Evolutionary conservation across 2,329 filamentous ascomycete species (phyloP), one percentile per base, ranked within the genome.

Genomic region (Juglanconis sp.): DNA sequence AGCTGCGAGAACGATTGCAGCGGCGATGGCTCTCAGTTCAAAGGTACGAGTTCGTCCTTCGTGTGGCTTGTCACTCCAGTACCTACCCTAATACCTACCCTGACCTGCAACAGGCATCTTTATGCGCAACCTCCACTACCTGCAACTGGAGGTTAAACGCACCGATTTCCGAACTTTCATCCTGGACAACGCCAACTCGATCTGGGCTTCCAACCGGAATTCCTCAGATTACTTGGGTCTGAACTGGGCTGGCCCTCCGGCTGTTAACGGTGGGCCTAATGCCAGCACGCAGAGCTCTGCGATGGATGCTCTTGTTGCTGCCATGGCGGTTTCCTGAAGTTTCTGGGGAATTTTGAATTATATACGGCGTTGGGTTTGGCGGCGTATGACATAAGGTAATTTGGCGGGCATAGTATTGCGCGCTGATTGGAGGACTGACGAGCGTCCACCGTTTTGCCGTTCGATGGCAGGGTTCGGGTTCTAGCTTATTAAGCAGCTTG

Each of bases 291-390:
- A 91, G 50, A 84, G 82, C 67, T 85, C 83, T 17, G 88, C 85
- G 0, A 73, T 91, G 72, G 88, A 91, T 72, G 83, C 80, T 40
- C 73, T 91, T 35, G 83, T 91, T 61, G 88, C 85, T 34, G 87
- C 86, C 6, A 69, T 81, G 65, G 74, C 72, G 30, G 75, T 78
- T 13, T 69, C 24, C 2, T 56, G 8, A 48, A n/a, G 3, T 6
- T 30, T 10, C 13, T 13, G 38, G 30, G 30, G 7, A 46, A 3
- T n/a, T n/a, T n/a, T n/a, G n/a, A n/a, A n/a, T n/a, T n/a, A n/a
- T n/a, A n/a, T n/a, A n/a, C n/a, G n/a, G n/a, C n/a, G n/a, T n/a
- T n/a, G n/a, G n/a, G n/a, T n/a, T n/a, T n/a, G n/a, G n/a, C n/a
- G n/a, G n/a, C n/a, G n/a, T n/a, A n/a, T n/a, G n/a, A n/a, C n/a